Base-by-base conservation (phyloP, 2,329 filamentous ascomycete species). In the Pseudogymnoascus sp. region DNA sequence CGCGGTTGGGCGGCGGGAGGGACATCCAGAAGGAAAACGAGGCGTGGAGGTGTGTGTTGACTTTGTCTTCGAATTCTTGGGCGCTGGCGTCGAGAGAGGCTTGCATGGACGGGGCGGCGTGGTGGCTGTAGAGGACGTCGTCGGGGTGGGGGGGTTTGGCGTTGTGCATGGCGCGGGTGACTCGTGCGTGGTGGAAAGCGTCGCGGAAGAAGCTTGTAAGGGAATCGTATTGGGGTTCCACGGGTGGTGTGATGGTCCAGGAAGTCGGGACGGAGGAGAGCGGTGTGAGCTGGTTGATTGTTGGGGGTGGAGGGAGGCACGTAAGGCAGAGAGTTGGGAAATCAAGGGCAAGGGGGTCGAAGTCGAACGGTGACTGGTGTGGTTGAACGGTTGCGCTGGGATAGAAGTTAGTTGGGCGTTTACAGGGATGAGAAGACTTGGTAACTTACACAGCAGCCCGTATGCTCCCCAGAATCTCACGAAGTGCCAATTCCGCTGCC, bases 261-360 rank as follows among this genome's bases (percentile, higher is more conserved):
- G 91, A 94, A 2, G 87, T 84, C 19, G 84, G 80, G n/a, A 52
- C 45, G 0, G 88, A 91, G 1, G 91, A 80, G 69, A 95, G 88
- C 31, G 92, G 91, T 6, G 88, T 90, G 8, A 90, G 89, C 49
- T 68, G 67, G 76, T 92, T 93, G 6, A 97, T 80, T 0, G 91
- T 94, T 3, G 90, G 87, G 2, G 92, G 91, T 8, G 90, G 81
- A 37, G 89, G 85, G 1, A 97, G 84, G 67, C 93, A 88, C 66
- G 89, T 90, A 10, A 97, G 83, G 37, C 88, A 91, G 41, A 97
- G 81, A 6, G 89, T 87, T 6, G 92, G 91, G 70, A 96, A 97
- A 64, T 91, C 91, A 72, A 96, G 85, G 4, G 89, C 81, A 65
- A 92, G 84, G 35, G 93, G 89, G 67, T 97, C 90, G 75, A 96